These are phyloP conservation scores for Dichomitus squalens DNA, from an alignment of 1,284 basidiomycete species.

Conservation along the genomic window DNA sequence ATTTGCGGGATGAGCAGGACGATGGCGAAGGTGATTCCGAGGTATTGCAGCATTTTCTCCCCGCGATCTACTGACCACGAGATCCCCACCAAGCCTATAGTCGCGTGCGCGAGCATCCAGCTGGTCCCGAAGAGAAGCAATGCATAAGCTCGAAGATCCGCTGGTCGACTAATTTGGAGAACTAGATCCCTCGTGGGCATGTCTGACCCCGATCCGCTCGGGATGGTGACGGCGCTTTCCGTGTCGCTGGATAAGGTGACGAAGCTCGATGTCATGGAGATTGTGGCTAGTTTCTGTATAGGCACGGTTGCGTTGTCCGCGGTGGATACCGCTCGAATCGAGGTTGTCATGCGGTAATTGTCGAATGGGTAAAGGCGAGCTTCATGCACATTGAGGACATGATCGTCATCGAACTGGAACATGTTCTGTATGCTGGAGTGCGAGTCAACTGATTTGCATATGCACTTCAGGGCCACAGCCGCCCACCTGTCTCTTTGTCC, in stretches of 20 bases:
- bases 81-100: constrained; percentile 47
- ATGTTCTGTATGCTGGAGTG: constrained; percentile 51
- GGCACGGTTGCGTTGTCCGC: constrained; percentile 42
- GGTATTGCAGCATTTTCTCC: constrained; percentile 39
- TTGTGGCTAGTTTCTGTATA: constrained; percentile 46
- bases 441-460: not conserved
- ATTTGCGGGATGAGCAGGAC: constrained; percentile 53
- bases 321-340: constrained; percentile 41
- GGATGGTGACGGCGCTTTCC: constrained; percentile 39
- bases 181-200: constrained; percentile 46
- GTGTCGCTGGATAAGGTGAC: constrained; percentile 44
- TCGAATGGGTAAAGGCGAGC: constrained; percentile 61
- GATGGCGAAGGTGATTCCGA: constrained; percentile 44
- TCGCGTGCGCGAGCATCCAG: constrained; percentile 58
- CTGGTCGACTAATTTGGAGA: constrained; percentile 46
- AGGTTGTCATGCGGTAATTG: constrained; percentile 52
- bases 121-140: constrained; percentile 49
- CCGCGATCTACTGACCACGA: constrained; percentile 38
- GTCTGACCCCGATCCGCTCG: constrained; percentile 28
- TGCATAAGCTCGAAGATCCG: constrained; percentile 45
- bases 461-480: not conserved
- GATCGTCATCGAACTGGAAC: constrained; percentile 58
- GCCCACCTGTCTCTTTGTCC: constrained; percentile 46
- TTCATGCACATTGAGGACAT: constrained; percentile 59
- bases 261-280: constrained; percentile 52